These are phyloP conservation scores for Yarrowia phangngaensis DNA, from an alignment of 805 yeast genomes.

Conservation along the genomic window DNA sequence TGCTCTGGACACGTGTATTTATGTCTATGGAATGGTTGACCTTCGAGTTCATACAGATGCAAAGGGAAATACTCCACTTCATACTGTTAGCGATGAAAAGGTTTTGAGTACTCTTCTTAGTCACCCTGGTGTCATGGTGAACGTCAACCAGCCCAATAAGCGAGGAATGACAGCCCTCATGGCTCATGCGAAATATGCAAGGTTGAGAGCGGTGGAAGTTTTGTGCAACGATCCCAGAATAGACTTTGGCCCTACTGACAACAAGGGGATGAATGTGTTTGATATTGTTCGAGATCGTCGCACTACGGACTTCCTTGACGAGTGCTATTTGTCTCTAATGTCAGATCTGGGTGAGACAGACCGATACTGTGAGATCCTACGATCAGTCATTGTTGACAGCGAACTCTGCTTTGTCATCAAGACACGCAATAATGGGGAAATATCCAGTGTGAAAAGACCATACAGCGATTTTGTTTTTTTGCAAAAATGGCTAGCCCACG, in stretches of 20 bases:
- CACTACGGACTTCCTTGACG: constrained; percentile 33
- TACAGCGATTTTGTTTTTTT: constrained; percentile 38
- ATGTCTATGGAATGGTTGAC: constrained; percentile 44
- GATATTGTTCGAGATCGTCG: constrained; percentile 38
- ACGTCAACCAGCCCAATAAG: constrained; percentile 59
- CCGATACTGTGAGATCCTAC: constrained; percentile 6
- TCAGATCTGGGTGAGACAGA: constrained; percentile 4
- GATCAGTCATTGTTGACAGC: constrained; percentile 29
- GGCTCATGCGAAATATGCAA: constrained; percentile 63
- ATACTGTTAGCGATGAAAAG: constrained; percentile 51
- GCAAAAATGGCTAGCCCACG: constrained; percentile 38
- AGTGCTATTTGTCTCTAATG: constrained; percentile 12
- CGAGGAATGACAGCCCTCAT: constrained; percentile 66
- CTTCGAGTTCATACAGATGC: constrained; percentile 54
- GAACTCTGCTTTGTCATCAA: constrained; percentile 33
- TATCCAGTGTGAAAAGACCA: constrained; percentile 35
- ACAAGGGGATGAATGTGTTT: constrained; percentile 37
- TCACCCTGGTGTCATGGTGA: constrained; percentile 33
- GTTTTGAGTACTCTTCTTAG: constrained; percentile 11
- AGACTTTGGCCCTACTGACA: constrained; percentile 41
- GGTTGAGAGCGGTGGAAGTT: constrained; percentile 54
- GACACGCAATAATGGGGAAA: constrained; percentile 26
- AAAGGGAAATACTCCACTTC: constrained; percentile 73
- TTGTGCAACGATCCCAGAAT: constrained; percentile 52
- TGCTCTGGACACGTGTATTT: constrained; percentile 41